phyloP scores from a whole-genome alignment of 352 stramenopile genomes.

The Phytophthora pseudosyringae region DNA sequence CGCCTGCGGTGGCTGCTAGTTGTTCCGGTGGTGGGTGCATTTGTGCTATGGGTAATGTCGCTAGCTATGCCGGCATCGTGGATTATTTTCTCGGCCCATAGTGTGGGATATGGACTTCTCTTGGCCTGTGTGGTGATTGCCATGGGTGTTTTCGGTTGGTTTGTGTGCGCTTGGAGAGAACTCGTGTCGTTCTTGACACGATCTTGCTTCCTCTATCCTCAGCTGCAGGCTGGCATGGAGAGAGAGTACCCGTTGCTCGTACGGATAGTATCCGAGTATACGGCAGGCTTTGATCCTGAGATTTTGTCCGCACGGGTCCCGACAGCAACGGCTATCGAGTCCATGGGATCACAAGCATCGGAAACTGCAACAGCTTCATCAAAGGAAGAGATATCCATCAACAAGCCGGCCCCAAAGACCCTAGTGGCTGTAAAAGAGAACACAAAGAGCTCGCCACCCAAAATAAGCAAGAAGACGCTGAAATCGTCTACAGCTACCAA shows the following conservation, averaged over 20 bases:
- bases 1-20: conserved; percentile 78
- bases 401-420: background rate
- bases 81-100: conserved; percentile 88
- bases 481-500: background rate
- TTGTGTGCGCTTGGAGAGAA: conserved; percentile 77
- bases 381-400: background rate
- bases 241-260: conserved; percentile 80
- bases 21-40: conserved; percentile 62
- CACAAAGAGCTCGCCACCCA: background rate
- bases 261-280: conserved; percentile 87
- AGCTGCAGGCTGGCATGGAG: conserved; percentile 76
- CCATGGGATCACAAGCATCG: conserved; percentile 20
- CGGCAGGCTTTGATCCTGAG: conserved; percentile 76
- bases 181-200: conserved; percentile 83
- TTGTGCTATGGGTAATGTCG: conserved; percentile 83
- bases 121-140: conserved; percentile 77
- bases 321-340: conserved; percentile 31
- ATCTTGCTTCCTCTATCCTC: conserved; percentile 83
- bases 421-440: conserved; percentile 1
- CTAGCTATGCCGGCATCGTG: conserved; percentile 76
- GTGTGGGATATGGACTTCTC: conserved; percentile 75
- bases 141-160: conserved; percentile 84
- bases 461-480: background rate
- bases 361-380: background rate
- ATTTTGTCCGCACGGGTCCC: conserved; percentile 57